phyloP scores from a whole-genome alignment of 352 stramenopile species.

The Globisporangium mamillatum region DNA sequence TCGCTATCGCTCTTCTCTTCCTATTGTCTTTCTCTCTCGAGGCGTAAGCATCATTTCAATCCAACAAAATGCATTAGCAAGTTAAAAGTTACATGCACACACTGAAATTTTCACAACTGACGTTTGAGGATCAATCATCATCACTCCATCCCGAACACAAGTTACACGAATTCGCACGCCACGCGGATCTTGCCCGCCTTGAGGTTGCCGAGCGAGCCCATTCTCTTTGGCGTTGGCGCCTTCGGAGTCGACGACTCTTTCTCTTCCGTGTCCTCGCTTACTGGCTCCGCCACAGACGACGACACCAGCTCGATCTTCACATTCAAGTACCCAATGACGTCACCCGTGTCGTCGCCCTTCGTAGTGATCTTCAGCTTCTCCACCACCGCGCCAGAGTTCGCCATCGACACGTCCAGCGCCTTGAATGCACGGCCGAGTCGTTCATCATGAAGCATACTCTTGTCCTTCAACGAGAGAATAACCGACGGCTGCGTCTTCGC shows the following conservation, averaged over 20 bases:
- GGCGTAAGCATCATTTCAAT: not conserved
- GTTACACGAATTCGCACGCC: conserved; percentile 23
- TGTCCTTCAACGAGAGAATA: conserved; percentile 47
- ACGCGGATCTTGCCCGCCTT: conserved; percentile 28
- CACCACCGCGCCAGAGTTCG: not conserved
- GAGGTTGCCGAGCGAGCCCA: conserved; percentile 8
- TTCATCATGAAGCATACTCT: conserved; percentile 52
- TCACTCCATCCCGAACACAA: not conserved
- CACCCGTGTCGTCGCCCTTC: conserved; percentile 22
- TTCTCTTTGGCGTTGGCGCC: not conserved
- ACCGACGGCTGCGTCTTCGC: conserved; percentile 17
- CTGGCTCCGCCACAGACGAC: conserved; percentile 7
- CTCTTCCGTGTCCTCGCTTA: conserved; percentile 1
- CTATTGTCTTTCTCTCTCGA: too few species aligned
- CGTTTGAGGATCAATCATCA: not conserved
- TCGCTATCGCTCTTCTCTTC: too few species aligned
- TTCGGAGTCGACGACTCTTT: conserved; percentile 10
- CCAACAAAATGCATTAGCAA: not conserved
- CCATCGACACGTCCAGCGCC: conserved; percentile 15
- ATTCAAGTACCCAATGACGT: conserved; percentile 22
- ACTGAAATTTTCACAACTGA: not conserved
- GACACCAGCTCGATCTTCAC: conserved; percentile 27
- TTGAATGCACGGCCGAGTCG: conserved; percentile 30
- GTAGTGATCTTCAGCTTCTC: conserved; percentile 21
- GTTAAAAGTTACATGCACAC: conserved; percentile 4